These are phyloP conservation scores for Peribolospora kevripleyi DNA, from an alignment of 768 basidiomycete species.

Conservation along the genomic window DNA sequence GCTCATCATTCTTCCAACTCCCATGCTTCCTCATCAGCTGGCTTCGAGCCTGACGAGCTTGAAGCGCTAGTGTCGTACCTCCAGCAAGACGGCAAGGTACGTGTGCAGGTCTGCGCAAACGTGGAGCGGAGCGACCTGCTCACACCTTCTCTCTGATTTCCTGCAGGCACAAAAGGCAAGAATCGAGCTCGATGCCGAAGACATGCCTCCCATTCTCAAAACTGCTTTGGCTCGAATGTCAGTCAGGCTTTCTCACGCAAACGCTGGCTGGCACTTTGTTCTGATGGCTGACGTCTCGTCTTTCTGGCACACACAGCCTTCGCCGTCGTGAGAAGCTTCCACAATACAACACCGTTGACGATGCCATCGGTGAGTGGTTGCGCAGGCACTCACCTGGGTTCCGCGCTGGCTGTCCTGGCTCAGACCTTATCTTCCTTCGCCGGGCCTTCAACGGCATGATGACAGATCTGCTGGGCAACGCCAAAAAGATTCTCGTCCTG, in stretches of 20 bases:
- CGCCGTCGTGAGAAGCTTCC: conserved; percentile 17
- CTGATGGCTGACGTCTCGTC: background rate
- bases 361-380: conserved; percentile 12
- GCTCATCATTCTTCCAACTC: too few species aligned
- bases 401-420: too few species aligned
- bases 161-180: too few species aligned
- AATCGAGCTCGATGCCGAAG: background rate
- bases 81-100: background rate
- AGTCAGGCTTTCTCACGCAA: background rate
- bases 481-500: conserved; percentile 18
- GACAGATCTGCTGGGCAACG: conserved; percentile 10
- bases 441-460: too few species aligned
- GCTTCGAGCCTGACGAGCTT: background rate
- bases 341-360: conserved; percentile 16
- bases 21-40: background rate
- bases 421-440: too few species aligned
- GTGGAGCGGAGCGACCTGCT: too few species aligned
- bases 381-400: too few species aligned
- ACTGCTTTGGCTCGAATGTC: conserved; percentile 10
- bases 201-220: conserved; percentile 12
- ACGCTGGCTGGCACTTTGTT: background rate
- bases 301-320: conserved; percentile 10
- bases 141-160: too few species aligned
- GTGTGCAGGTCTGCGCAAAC: background rate
- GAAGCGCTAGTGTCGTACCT: background rate